Conservation (phyloP, 2,329 filamentous ascomycete genomes). For the Paracorniculantispora psalliotae region DNA sequence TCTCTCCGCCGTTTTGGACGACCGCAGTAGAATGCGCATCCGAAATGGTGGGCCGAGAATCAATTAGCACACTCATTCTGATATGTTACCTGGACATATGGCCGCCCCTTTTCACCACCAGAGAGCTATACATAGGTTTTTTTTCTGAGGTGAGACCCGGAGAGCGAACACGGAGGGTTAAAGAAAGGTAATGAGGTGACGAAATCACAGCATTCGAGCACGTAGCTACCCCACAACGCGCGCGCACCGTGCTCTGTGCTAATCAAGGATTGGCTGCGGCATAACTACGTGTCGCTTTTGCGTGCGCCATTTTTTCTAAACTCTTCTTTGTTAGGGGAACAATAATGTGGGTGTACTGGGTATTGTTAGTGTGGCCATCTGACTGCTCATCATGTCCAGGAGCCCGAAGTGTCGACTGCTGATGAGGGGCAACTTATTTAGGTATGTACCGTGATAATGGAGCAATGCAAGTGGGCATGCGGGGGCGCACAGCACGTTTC, state of each 20-base stretch:
- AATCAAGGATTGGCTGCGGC: neutral
- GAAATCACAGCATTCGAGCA: constrained; percentile 4
- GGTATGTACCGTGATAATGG: neutral
- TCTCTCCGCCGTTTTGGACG: neutral
- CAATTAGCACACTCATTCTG: neutral
- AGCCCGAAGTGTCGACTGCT: neutral
- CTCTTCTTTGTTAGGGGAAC: no score
- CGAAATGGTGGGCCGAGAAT: neutral
- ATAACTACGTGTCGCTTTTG: neutral
- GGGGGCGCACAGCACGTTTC: no score
- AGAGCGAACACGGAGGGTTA: neutral
- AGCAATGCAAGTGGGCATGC: no score
- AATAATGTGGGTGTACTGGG: neutral
- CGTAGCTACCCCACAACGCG: constrained; percentile 7
- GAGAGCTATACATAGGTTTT: neutral
- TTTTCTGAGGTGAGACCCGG: neutral
- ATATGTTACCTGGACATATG: neutral
- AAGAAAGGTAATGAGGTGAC: neutral
- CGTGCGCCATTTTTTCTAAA: neutral
- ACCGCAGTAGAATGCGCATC: neutral
- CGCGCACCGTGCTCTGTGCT: neutral
- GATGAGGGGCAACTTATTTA: neutral
- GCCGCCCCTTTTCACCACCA: neutral
- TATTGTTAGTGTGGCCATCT: neutral
- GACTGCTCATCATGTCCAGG: neutral